A percentile compares a stretch with the other conserved stretches of the same genome.
Evolutionary conservation across 1,284 basidiomycete species (phyloP).

Genomic region (Takashimella koratensis): DNA sequence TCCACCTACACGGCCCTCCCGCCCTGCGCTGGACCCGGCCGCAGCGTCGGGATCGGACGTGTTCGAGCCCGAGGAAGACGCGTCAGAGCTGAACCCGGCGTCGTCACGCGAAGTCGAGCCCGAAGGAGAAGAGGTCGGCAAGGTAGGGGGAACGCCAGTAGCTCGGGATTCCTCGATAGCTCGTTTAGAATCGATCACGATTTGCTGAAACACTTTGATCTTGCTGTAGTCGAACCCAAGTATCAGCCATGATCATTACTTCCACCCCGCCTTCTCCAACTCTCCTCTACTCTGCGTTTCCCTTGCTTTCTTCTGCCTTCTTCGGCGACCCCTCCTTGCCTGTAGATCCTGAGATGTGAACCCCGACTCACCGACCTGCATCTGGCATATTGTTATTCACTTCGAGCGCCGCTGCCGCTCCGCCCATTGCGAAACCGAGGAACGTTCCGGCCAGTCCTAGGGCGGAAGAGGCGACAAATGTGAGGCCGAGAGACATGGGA

Average conservation of each 20-base stretch:
- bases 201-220: conserved; percentile 33
- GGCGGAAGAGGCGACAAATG: conserved; percentile 13
- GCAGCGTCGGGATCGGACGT: neutral
- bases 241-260: too few relatives aligned
- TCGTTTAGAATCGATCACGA: conserved; percentile 27
- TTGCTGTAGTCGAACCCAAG: too few relatives aligned
- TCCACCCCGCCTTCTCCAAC: too few relatives aligned
- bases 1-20: neutral
- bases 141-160: neutral
- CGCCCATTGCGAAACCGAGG: conserved; percentile 34
- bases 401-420: conserved; percentile 28
- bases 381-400: conserved; percentile 36
- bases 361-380: conserved; percentile 23
- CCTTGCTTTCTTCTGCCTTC: neutral
- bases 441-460: conserved; percentile 23
- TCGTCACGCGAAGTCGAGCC: neutral
- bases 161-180: conserved; percentile 12
- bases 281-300: neutral
- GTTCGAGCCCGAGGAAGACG: neutral
- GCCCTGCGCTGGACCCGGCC: neutral
- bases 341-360: too few relatives aligned
- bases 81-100: neutral
- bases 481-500: conserved; percentile 6
- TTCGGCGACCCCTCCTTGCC: too few relatives aligned
- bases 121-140: neutral